Evolutionary conservation across 495 filamentous ascomycete genomes (phyloP), one percentile per base, ranked within the genome.

Genomic region (Penicillium argentinense): DNA sequence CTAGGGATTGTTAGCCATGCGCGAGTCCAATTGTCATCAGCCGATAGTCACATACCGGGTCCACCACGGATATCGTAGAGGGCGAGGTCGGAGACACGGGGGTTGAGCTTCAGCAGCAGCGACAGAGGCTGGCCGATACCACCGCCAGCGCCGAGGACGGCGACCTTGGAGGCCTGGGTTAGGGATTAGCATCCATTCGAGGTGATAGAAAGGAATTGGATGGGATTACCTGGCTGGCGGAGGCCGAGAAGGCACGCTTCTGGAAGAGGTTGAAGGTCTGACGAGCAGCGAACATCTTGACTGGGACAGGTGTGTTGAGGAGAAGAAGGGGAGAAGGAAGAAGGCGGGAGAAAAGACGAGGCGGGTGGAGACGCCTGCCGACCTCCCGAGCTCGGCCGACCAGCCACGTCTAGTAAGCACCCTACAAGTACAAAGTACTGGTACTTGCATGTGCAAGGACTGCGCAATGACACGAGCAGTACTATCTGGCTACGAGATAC

Each of bases 61-160:
- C 76, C 93, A 59, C 88, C 86, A 58, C 87, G 85, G 76, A 98
- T 96, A 78, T 97, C 93, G 78, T 98, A 98, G 51, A 98, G 84
- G 49, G 92, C 87, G 58, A 98, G 88, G 73, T 96, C 83, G 59
- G 82, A 81, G 55, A 98, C 86, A 63, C 88, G 75, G 51, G 91
- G 91, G 84, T 97, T 97, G 71, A 97, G 84, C 86, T 98, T 98
- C 68, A 98, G 79, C 59, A 98, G 86, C 42, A 98, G 86, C 40
- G 93, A 98, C 53, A 98, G 74, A 62, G 93, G 93, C 80, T 98
- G 93, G 65, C 93, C 93, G 74, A 98, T 98, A 68, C 93, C 93
- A 74, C 93, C 93, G 67, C 86, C 85, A 54, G 92, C 93, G 75
- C 93, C 93, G 60, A 97, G 85, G 45, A 98, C 91, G 60, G 90